Percentiles rank a stretch among this genome's conserved stretches.
Evolutionary conservation across 345 rosid species (phyloP).

Genomic region (Populus tremula): DNA sequence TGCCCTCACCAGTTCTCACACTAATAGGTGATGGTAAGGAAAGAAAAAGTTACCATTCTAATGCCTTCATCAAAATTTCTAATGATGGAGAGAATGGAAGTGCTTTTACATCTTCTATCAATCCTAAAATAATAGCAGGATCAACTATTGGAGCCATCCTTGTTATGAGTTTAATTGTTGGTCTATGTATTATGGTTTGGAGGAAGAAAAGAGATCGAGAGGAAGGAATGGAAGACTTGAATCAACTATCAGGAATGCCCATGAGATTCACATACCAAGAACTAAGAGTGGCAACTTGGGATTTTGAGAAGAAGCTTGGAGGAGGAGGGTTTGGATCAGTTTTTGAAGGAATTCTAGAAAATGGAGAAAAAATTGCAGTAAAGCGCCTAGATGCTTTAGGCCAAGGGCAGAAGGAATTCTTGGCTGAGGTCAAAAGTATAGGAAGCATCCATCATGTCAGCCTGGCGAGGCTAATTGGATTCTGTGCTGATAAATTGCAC

Average conservation of each 20-base stretch:
- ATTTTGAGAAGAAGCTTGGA: no score
- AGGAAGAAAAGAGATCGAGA: neutral
- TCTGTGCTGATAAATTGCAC: slow-evolving; percentile 16
- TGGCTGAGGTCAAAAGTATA: slow-evolving; percentile 18
- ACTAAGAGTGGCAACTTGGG: no score
- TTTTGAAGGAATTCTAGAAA: no score
- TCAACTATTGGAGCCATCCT: neutral
- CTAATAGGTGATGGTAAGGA: neutral
- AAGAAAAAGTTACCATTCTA: neutral
- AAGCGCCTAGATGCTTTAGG: slow-evolving; percentile 10
- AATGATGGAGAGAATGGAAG: neutral
- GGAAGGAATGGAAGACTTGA: neutral
- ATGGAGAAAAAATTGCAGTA: no score
- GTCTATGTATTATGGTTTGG: neutral
- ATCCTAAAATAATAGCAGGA: neutral
- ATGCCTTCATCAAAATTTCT: neutral
- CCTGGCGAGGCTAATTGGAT: slow-evolving; percentile 19
- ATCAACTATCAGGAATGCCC: neutral
- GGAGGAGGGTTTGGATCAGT: no score
- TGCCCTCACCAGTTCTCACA: neutral
- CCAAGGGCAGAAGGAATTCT: slow-evolving; percentile 4
- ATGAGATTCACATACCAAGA: no score
- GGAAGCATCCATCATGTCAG: slow-evolving; percentile 18
- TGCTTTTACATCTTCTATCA: no score
- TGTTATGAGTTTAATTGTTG: neutral